A percentile compares a stretch with the other conserved stretches of the same genome.
Conservation (phyloP, 129 eudicot species). For the Artemisia tridentata region DNA sequence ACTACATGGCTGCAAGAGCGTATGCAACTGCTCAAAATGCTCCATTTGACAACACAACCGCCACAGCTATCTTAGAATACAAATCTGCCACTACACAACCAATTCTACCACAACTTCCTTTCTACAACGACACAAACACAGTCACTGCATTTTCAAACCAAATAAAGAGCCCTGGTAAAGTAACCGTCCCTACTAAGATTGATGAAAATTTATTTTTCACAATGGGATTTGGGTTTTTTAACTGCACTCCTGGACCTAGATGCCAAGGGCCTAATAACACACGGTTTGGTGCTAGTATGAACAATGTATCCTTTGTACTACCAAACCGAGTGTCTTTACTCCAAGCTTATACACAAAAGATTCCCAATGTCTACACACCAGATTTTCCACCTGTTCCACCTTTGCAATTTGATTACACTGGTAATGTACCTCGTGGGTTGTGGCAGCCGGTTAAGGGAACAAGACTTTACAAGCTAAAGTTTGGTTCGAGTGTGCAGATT, state of each 20-base stretch:
- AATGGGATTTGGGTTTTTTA: slow-evolving; percentile 57
- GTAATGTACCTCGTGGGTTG: slow-evolving; percentile 61
- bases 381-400: slow-evolving; percentile 75
- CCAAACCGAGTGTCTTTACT: slow-evolving; percentile 59
- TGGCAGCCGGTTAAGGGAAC: slow-evolving; percentile 70
- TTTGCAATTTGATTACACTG: slow-evolving; percentile 56
- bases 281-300: slow-evolving; percentile 80
- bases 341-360: slow-evolving; percentile 60
- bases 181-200: slow-evolving; percentile 47
- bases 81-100: slow-evolving; percentile 46
- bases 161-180: slow-evolving; percentile 48
- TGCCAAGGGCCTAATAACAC: slow-evolving; percentile 86
- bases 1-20: slow-evolving; percentile 87
- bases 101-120: slow-evolving; percentile 58
- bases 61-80: slow-evolving; percentile 76
- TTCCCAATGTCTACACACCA: slow-evolving; percentile 58
- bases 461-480: slow-evolving; percentile 55
- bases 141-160: slow-evolving; percentile 52
- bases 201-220: slow-evolving; percentile 58
- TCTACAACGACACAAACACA: slow-evolving; percentile 68
- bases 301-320: slow-evolving; percentile 64
- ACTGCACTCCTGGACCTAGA: slow-evolving; percentile 61
- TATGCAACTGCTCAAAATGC: slow-evolving; percentile 56
- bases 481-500: slow-evolving; percentile 56
- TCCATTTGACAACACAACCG: slow-evolving; percentile 75